A percentile compares a stretch with the other conserved stretches of the same genome.
Conservation (phyloP, 176 grass and related monocot genomes). For the Rhipidocladum racemiflorum region DNA sequence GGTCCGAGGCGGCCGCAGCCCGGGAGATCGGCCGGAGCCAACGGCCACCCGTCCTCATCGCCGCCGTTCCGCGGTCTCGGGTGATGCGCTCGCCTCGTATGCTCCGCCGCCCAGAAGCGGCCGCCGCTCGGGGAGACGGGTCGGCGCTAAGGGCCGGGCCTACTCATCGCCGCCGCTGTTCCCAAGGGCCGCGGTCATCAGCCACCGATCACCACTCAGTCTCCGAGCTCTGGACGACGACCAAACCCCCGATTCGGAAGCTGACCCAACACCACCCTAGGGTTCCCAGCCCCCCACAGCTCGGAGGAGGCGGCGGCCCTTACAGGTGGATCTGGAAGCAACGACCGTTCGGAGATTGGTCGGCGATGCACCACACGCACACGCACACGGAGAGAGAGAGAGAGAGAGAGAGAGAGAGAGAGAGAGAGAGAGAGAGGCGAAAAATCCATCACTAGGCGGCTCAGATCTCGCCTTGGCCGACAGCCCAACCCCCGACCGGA, state of each 20-base stretch:
- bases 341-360: not conserved
- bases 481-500: not conserved
- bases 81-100: not conserved
- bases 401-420: not conserved
- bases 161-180: too few relatives aligned
- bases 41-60: too few relatives aligned
- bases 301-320: too few relatives aligned
- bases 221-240: not conserved
- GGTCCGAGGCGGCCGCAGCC: too few relatives aligned
- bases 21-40: too few relatives aligned
- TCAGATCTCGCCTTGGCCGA: slow-evolving; percentile 25
- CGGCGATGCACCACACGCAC: not conserved
- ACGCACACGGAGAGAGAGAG: too few relatives aligned
- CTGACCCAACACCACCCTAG: not conserved
- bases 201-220: not conserved
- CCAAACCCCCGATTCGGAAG: not conserved
- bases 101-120: not conserved
- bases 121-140: too few relatives aligned
- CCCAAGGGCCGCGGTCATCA: too few relatives aligned
- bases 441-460: not conserved
- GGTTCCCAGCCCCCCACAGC: not conserved
- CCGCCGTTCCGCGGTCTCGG: too few relatives aligned
- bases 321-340: not conserved
- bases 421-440: not conserved
- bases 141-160: too few relatives aligned